Evolutionary conservation across 768 basidiomycete species (phyloP).

Genomic region (Porpolomopsis calyptriformis): DNA sequence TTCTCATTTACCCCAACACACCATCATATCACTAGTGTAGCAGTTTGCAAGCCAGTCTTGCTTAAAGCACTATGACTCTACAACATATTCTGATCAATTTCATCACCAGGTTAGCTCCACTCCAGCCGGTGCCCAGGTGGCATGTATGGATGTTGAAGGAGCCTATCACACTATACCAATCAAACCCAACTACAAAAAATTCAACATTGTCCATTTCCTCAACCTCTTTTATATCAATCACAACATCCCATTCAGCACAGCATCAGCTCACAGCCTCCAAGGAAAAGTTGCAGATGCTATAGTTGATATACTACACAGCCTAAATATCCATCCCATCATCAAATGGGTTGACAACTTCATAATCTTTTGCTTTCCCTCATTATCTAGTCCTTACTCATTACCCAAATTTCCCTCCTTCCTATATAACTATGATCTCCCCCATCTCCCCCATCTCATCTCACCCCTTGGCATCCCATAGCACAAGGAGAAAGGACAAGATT

Average conservation of each 20-base stretch:
- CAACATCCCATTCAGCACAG: slow-evolving; percentile 16
- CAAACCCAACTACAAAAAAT: slow-evolving; percentile 17
- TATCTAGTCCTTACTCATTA: neutral
- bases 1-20: no score
- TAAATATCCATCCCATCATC: slow-evolving; percentile 9
- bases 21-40: neutral
- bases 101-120: slow-evolving; percentile 16
- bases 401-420: neutral
- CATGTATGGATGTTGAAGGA: slow-evolving; percentile 20
- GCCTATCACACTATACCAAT: slow-evolving; percentile 22
- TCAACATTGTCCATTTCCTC: slow-evolving; percentile 10
- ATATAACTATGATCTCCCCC: neutral
- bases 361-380: slow-evolving; percentile 13
- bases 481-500: slow-evolving; percentile 13
- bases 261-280: slow-evolving; percentile 16
- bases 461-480: slow-evolving; percentile 19
- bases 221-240: slow-evolving; percentile 16
- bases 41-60: neutral
- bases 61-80: neutral
- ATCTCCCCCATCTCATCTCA: neutral
- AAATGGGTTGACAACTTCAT: slow-evolving; percentile 25
- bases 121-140: slow-evolving; percentile 21
- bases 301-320: slow-evolving; percentile 16
- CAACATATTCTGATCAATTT: no score
- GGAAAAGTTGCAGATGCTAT: slow-evolving; percentile 18